phyloP scores from a whole-genome alignment of 2,329 filamentous ascomycete species.

The Cadophora sp. region DNA sequence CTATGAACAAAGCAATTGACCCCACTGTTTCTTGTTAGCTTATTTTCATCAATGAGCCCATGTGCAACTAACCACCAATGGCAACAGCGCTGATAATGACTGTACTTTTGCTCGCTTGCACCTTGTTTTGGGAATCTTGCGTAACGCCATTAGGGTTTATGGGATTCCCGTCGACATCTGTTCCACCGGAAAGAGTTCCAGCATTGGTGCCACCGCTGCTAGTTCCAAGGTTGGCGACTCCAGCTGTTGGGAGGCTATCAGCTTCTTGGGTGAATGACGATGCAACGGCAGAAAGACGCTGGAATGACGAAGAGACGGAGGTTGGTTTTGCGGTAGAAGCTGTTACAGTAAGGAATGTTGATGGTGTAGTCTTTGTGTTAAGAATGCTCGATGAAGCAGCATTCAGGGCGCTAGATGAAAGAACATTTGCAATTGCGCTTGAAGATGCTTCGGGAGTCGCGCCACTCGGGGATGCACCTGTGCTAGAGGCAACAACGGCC shows the following conservation, averaged over 20 bases:
- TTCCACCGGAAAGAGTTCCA: constrained; percentile 15
- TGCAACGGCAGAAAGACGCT: constrained; percentile 10
- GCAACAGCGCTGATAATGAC: constrained; percentile 22
- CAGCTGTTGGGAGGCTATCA: constrained; percentile 10
- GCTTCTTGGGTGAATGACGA: constrained; percentile 17
- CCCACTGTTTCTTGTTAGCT: constrained; percentile 21
- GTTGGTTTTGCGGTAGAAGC: background rate
- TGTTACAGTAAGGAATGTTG: constrained; percentile 17
- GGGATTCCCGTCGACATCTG: constrained; percentile 10
- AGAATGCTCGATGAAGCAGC: background rate
- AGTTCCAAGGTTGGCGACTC: background rate
- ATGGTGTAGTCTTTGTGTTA: background rate
- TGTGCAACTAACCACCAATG: constrained; percentile 20
- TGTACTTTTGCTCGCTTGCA: constrained; percentile 18
- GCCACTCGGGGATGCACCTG: background rate
- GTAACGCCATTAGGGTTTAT: background rate
- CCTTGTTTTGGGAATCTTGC: background rate
- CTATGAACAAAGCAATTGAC: constrained; percentile 21
- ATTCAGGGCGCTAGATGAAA: background rate
- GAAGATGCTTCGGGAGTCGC: background rate
- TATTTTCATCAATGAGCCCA: background rate
- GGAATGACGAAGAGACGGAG: background rate
- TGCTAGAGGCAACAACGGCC: background rate
- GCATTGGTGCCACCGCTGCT: constrained; percentile 6
- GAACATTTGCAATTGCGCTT: background rate